Evolutionary conservation across 352 stramenopile genomes (phyloP).

Genomic region (Globisporangium polare): DNA sequence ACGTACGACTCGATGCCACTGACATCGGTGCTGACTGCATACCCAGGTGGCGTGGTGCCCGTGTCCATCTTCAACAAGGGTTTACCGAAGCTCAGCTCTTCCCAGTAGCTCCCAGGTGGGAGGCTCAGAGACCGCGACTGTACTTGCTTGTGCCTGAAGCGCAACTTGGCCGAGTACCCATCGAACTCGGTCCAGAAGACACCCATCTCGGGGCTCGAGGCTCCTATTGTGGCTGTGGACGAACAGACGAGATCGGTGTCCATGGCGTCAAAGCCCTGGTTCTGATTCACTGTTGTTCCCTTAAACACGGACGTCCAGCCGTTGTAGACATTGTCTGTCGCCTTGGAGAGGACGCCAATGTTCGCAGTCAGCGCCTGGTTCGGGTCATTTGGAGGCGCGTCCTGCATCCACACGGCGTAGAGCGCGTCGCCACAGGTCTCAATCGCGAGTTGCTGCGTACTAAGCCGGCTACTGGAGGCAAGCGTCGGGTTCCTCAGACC

Average conservation of each 20-base stretch:
- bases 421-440: constrained; percentile 12
- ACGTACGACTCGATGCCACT: constrained; percentile 38
- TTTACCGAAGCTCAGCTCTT: constrained; percentile 33
- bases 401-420: constrained; percentile 16
- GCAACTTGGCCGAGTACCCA: constrained; percentile 58
- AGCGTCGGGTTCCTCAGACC: not conserved
- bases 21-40: constrained; percentile 47
- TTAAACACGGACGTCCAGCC: constrained; percentile 21
- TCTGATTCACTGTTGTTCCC: constrained; percentile 44
- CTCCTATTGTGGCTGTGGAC: not conserved
- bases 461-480: not conserved
- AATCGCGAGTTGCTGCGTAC: constrained; percentile 11
- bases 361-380: not conserved
- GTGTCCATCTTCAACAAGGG: constrained; percentile 46
- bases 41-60: constrained; percentile 25
- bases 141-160: constrained; percentile 39
- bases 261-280: constrained; percentile 34
- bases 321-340: constrained; percentile 18
- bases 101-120: constrained; percentile 17
- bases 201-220: constrained; percentile 18
- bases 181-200: constrained; percentile 76
- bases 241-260: constrained; percentile 43
- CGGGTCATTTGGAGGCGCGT: not conserved
- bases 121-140: constrained; percentile 14
- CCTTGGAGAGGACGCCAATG: constrained; percentile 17